These are phyloP conservation scores for Talaromyces liani DNA, from an alignment of 495 filamentous ascomycete genomes.

Conservation along the genomic window DNA sequence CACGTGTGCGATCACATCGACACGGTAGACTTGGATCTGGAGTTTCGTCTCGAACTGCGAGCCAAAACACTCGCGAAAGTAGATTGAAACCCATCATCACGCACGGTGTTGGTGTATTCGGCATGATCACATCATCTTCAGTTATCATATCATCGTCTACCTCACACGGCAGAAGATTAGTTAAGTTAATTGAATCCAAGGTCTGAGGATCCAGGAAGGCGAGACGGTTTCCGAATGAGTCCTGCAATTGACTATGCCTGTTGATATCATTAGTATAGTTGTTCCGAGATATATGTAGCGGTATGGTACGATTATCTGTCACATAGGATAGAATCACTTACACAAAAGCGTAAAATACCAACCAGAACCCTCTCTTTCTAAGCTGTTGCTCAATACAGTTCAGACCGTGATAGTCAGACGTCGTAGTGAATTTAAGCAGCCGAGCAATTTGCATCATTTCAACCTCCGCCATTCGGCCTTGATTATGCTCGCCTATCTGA, in stretches of 20 bases:
- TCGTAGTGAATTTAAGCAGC: slow-evolving; percentile 16
- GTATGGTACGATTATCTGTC: background rate
- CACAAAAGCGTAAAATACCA: slow-evolving; percentile 19
- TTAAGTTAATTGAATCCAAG: slow-evolving; percentile 15
- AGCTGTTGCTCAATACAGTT: slow-evolving; percentile 31
- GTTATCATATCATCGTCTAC: slow-evolving; percentile 20
- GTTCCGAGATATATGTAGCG: background rate
- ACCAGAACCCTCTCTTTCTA: slow-evolving; percentile 33
- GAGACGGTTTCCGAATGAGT: slow-evolving; percentile 14
- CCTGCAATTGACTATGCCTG: slow-evolving; percentile 16
- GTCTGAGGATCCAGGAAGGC: slow-evolving; percentile 15
- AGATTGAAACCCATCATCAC: slow-evolving; percentile 13
- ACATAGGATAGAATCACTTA: slow-evolving; percentile 8
- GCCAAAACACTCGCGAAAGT: slow-evolving; percentile 17
- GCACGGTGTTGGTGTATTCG: slow-evolving; percentile 1
- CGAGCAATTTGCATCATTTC: slow-evolving; percentile 20
- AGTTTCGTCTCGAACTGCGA: slow-evolving; percentile 9
- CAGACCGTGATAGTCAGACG: slow-evolving; percentile 14
- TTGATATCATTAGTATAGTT: background rate
- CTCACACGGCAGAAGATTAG: slow-evolving; percentile 17
- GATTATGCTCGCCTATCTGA: slow-evolving; percentile 20
- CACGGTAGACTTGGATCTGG: slow-evolving; percentile 8
- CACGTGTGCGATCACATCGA: slow-evolving; percentile 12
- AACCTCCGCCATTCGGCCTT: slow-evolving; percentile 17
- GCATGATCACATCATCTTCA: slow-evolving; percentile 14